Evolutionary conservation across 345 rosid species (phyloP).

Genomic region (Eucalyptus coolabah): DNA sequence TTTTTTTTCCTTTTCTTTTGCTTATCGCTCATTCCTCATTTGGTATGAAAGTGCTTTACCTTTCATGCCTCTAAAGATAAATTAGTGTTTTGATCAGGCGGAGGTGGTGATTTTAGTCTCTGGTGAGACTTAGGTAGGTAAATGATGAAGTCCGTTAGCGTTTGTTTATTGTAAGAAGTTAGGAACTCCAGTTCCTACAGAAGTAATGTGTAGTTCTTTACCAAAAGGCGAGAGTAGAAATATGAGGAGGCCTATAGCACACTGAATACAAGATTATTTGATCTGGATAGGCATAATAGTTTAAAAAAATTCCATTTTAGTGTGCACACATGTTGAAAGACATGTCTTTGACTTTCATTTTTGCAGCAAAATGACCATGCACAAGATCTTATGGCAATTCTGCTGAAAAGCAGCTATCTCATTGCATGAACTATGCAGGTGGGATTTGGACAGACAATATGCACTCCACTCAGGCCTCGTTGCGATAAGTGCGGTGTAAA

Average conservation of each 20-base stretch:
- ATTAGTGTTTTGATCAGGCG: neutral
- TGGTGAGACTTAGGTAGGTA: neutral
- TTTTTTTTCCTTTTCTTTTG: neutral
- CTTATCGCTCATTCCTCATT: neutral
- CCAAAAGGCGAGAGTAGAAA: neutral
- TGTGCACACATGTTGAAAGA: neutral
- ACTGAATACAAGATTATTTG: neutral
- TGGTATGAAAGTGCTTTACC: neutral
- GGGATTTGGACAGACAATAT: conserved; percentile 87
- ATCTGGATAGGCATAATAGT: neutral
- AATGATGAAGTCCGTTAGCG: neutral
- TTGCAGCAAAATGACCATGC: neutral
- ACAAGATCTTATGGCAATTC: neutral
- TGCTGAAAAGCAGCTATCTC: neutral
- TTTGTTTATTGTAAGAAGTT: neutral
- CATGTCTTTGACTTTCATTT: neutral
- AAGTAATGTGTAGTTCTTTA: neutral
- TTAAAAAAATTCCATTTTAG: neutral
- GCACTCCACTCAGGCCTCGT: conserved; percentile 73
- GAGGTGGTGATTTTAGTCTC: neutral
- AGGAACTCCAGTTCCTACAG: neutral
- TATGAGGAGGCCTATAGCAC: neutral
- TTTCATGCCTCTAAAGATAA: neutral
- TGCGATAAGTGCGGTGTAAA: conserved; percentile 54
- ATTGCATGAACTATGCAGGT: conserved; percentile 28